These are phyloP conservation scores for Penicillium goetzii DNA, from an alignment of 495 filamentous ascomycete genomes.

Conservation along the genomic window DNA sequence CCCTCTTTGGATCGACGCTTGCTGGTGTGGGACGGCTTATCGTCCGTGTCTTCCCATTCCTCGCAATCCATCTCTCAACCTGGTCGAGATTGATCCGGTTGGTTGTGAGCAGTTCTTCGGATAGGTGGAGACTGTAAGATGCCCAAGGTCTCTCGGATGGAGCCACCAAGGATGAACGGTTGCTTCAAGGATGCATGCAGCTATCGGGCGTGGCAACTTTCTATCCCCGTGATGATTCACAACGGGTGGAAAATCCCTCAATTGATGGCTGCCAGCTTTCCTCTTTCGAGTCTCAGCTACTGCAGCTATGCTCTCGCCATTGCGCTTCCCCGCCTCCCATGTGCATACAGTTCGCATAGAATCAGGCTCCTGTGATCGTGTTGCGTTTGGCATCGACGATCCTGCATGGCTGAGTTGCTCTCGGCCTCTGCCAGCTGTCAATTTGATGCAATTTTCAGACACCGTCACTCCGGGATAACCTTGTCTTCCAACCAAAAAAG, in stretches of 20 bases:
- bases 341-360: conserved; percentile 39
- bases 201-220: conserved; percentile 43
- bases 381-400: conserved; percentile 41
- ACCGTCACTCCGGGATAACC: conserved; percentile 33
- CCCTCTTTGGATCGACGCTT: conserved; percentile 43
- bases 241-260: conserved; percentile 51
- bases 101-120: conserved; percentile 39
- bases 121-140: conserved; percentile 46
- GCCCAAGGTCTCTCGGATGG: conserved; percentile 40
- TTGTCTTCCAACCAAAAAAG: conserved; percentile 29
- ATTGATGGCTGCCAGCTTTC: conserved; percentile 31
- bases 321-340: conserved; percentile 41
- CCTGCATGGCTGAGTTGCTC: conserved; percentile 45
- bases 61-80: conserved; percentile 37
- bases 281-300: conserved; percentile 37
- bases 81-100: conserved; percentile 39
- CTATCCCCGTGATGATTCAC: conserved; percentile 34
- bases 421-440: conserved; percentile 47
- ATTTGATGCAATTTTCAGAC: conserved; percentile 41
- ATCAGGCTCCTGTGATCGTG: conserved; percentile 31
- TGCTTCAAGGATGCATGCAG: conserved; percentile 50
- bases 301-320: conserved; percentile 40
- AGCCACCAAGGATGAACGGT: conserved; percentile 40
- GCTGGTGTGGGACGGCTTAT: conserved; percentile 46
- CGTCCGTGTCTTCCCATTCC: conserved; percentile 38